Evolutionary conservation across 805 yeast genomes (phyloP).

Genomic region (Teunomyces funiuensis): DNA sequence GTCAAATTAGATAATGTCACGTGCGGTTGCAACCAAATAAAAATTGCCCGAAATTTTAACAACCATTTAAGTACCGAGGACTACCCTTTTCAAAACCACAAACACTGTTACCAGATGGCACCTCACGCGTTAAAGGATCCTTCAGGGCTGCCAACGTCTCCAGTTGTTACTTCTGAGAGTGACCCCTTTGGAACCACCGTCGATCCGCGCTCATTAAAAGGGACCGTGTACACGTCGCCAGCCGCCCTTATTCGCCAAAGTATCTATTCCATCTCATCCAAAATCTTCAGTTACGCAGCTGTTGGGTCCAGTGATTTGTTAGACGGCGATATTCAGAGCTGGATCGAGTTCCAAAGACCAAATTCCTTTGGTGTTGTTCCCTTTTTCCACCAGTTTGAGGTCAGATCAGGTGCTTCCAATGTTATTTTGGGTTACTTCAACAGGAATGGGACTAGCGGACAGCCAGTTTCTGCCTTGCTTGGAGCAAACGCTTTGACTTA

Average conservation of each 20-base stretch:
- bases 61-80: conserved; percentile 1
- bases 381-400: conserved; percentile 58
- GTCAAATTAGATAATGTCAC: conserved; percentile 2
- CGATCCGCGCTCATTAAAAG: conserved; percentile 53
- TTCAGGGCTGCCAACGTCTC: neutral
- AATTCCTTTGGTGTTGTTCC: conserved; percentile 64
- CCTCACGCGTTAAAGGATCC: conserved; percentile 8
- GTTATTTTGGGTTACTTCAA: conserved; percentile 70
- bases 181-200: conserved; percentile 61
- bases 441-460: conserved; percentile 31
- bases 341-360: conserved; percentile 53
- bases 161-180: conserved; percentile 7
- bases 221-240: conserved; percentile 54
- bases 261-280: conserved; percentile 48
- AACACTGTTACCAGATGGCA: neutral
- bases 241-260: conserved; percentile 54
- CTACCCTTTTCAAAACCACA: neutral
- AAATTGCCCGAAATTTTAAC: neutral
- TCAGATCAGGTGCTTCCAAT: conserved; percentile 82
- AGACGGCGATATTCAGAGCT: conserved; percentile 57
- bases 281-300: conserved; percentile 70
- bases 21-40: conserved; percentile 1
- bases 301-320: conserved; percentile 60
- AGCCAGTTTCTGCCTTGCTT: conserved; percentile 49
- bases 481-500: conserved; percentile 67